Evolutionary conservation across 1,139 yeast genomes (phyloP), one percentile per base, ranked within the genome.

Genomic region (Hansenula anomala): DNA sequence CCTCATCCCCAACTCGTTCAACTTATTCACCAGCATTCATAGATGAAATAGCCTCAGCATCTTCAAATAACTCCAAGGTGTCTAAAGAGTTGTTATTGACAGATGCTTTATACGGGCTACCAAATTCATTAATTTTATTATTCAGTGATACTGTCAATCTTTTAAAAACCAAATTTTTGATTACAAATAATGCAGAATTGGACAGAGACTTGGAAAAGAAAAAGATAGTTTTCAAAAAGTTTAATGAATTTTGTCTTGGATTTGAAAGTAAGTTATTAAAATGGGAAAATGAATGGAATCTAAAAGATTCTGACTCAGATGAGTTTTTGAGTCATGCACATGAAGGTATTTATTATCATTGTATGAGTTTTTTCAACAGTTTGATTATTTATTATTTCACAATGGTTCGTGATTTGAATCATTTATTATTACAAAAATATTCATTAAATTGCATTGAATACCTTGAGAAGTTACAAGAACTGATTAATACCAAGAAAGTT

Each of bases 61-160:
- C 66, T 3, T 39, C 46, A 3, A 51, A 71, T 45, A 64, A 64
- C 31, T 63, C 67, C 37, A 75, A 72, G 46, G 80, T 65, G 32
- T 63, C 67, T 36, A 75, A 72, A 46, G 80, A 75, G 45, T 71
- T 79, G 42, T 73, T 84, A 42, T 81, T 90, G 12, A 82, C 92
- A 1, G 94, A 85, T 60, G 87, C 92, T 0, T 67, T 87, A 39
- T 86, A 86, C 55, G 96, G 96, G 0, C 65, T 88, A 38, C 96
- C 96, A 3, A 86, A 85, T 55, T 83, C 95, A 2, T 65, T 88
- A 34, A 80, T 87, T 45, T 55, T 80, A 28, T 63, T 87, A 35
- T 86, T 88, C 59, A 75, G 84, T 40, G 85, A 80, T 45, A 78
- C 82, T 13, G 87, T 82, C 9, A 77, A 78, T 41, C 57, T 85